Conservation (phyloP, 2,329 filamentous ascomycete genomes). For the Orbilia quercus region DNA sequence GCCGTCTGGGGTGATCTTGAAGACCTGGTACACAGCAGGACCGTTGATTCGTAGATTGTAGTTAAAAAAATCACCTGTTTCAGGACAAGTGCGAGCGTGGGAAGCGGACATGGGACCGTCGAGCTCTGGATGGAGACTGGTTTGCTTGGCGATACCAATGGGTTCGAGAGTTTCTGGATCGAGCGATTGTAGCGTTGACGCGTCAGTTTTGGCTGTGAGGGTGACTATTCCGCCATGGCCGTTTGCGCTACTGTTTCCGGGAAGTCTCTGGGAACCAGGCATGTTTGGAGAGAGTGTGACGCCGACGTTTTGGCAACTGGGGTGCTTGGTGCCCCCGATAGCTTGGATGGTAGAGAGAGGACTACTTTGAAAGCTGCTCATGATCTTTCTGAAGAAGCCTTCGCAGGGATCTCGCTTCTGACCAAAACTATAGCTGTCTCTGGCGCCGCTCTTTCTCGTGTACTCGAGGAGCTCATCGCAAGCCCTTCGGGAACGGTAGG, state of each 20-base stretch:
- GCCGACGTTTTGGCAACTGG: slow-evolving; percentile 69
- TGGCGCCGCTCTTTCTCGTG: slow-evolving; percentile 71
- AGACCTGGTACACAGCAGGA: slow-evolving; percentile 73
- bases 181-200: slow-evolving; percentile 70
- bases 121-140: slow-evolving; percentile 74
- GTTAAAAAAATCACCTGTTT: slow-evolving; percentile 81
- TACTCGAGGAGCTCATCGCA: slow-evolving; percentile 72
- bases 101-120: slow-evolving; percentile 75
- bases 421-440: slow-evolving; percentile 72
- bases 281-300: slow-evolving; percentile 75
- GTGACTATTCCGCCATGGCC: slow-evolving; percentile 60
- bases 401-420: slow-evolving; percentile 79
- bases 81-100: slow-evolving; percentile 77
- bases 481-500: slow-evolving; percentile 78
- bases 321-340: slow-evolving; percentile 58
- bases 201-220: slow-evolving; percentile 71
- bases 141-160: slow-evolving; percentile 72
- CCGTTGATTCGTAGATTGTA: slow-evolving; percentile 77
- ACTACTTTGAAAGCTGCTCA: slow-evolving; percentile 68
- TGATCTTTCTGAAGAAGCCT: slow-evolving; percentile 77
- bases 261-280: slow-evolving; percentile 64
- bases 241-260: slow-evolving; percentile 53
- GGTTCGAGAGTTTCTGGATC: slow-evolving; percentile 79
- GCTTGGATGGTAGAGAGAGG: slow-evolving; percentile 23
- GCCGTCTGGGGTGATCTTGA: slow-evolving; percentile 72